phyloP scores from a whole-genome alignment of 139 green algal species.

The Penium margaritaceum region DNA sequence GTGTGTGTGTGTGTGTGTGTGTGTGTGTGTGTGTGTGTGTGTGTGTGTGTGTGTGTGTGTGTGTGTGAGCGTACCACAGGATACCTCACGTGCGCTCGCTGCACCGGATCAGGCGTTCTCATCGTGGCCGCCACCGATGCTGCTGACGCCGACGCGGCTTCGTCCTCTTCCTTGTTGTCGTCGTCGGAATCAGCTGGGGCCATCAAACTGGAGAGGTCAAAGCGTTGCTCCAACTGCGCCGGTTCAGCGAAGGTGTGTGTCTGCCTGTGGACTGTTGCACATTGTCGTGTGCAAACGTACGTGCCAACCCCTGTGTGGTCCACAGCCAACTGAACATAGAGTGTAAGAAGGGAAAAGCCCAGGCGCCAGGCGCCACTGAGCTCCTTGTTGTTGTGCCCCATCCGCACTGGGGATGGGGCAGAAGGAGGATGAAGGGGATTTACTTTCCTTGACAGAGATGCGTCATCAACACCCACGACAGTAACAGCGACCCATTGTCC shows the following conservation, averaged over 20 bases:
- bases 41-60: not conserved
- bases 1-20: not conserved
- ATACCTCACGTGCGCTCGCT: conserved; percentile 86
- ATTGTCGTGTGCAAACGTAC: not conserved
- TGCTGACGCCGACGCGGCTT: too few relatives aligned
- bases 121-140: too few relatives aligned
- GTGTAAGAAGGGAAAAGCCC: too few relatives aligned
- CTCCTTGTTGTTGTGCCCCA: too few relatives aligned
- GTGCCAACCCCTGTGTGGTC: too few relatives aligned
- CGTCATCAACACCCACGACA: too few relatives aligned
- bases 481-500: too few relatives aligned
- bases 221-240: conserved; percentile 6
- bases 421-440: too few relatives aligned
- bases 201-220: not conserved
- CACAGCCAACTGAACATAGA: too few relatives aligned
- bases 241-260: not conserved
- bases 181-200: not conserved
- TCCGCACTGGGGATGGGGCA: too few relatives aligned
- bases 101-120: conserved; percentile 63
- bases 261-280: not conserved
- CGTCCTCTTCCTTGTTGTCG: not conserved
- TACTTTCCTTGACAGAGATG: too few relatives aligned
- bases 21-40: not conserved
- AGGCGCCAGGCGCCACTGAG: too few relatives aligned
- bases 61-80: conserved; percentile 47